A percentile compares a stretch with the other conserved stretches of the same genome.
Conservation (phyloP, 768 basidiomycete genomes). For the Termitomyces sp. region DNA sequence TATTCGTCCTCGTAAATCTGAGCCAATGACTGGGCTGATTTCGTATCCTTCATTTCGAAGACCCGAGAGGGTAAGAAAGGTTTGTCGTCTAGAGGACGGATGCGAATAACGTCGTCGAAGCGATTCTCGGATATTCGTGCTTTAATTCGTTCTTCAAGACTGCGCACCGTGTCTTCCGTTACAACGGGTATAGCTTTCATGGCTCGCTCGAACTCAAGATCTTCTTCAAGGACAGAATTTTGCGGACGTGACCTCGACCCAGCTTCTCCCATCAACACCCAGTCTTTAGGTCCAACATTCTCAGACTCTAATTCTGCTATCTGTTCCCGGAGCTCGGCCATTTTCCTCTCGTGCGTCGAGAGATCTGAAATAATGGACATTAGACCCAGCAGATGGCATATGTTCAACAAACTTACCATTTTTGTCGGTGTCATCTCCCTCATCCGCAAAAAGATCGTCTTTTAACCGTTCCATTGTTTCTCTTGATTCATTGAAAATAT, state of each 20-base stretch:
- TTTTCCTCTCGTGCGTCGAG: conserved; percentile 77
- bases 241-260: conserved; percentile 77
- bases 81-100: conserved; percentile 71
- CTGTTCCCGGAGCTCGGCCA: conserved; percentile 67
- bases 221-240: conserved; percentile 89
- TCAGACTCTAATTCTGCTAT: conserved; percentile 79
- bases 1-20: conserved; percentile 97
- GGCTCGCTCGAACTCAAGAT: conserved; percentile 90
- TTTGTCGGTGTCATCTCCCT: conserved; percentile 38
- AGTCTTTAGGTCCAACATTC: conserved; percentile 86
- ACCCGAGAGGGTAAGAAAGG: conserved; percentile 88
- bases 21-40: conserved; percentile 84
- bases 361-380: conserved; percentile 36
- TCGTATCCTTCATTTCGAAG: conserved; percentile 85
- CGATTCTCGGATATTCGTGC: conserved; percentile 75
- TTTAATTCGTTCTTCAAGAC: conserved; percentile 89
- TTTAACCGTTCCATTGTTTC: conserved; percentile 66
- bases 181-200: conserved; percentile 84
- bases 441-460: conserved; percentile 75
- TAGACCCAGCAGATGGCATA: conserved; percentile 11
- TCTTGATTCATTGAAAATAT: conserved; percentile 22
- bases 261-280: conserved; percentile 92
- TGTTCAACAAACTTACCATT: conserved; percentile 19
- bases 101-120: conserved; percentile 92
- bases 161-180: conserved; percentile 80